These are phyloP conservation scores for Microbotryum lychnidis-dioicae DNA, from an alignment of 1,284 basidiomycete genomes.

Conservation along the genomic window DNA sequence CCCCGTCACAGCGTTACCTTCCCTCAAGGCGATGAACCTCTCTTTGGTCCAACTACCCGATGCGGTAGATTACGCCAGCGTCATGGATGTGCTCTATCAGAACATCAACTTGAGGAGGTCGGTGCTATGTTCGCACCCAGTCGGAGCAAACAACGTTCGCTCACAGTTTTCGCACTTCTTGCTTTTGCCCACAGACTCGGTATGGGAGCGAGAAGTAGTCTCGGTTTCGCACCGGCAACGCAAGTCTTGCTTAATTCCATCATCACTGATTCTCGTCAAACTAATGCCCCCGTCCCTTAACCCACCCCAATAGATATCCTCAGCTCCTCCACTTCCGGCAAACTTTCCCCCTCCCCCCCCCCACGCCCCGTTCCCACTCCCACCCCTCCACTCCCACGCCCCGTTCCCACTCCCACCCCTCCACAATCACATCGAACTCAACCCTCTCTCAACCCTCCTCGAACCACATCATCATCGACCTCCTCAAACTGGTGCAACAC, in stretches of 20 bases:
- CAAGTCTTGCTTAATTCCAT: background rate
- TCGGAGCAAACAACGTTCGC: background rate
- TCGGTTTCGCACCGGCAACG: constrained; percentile 4
- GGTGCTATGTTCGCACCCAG: no score
- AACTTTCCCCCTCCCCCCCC: constrained; percentile 1
- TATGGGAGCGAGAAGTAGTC: constrained; percentile 4
- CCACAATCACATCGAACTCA: no score
- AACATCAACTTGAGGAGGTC: constrained; percentile 11
- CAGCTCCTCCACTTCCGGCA: constrained; percentile 16
- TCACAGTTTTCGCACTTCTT: background rate
- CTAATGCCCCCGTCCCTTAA: no score
- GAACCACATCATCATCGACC: background rate
- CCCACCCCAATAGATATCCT: background rate
- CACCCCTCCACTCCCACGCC: background rate
- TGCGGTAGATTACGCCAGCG: background rate
- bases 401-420: background rate
- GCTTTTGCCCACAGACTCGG: constrained; percentile 2
- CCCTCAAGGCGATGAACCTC: constrained; percentile 2
- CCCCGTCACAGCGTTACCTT: constrained; percentile 9
- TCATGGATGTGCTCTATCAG: background rate
- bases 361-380: background rate
- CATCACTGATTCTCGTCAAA: background rate
- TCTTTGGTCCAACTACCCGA: constrained; percentile 10
- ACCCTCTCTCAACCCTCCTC: background rate
- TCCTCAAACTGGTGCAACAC: constrained; percentile 11